Evolutionary conservation across 352 stramenopile species (phyloP), one percentile per base, ranked within the genome.

Genomic region (Pythium folliculosum): DNA sequence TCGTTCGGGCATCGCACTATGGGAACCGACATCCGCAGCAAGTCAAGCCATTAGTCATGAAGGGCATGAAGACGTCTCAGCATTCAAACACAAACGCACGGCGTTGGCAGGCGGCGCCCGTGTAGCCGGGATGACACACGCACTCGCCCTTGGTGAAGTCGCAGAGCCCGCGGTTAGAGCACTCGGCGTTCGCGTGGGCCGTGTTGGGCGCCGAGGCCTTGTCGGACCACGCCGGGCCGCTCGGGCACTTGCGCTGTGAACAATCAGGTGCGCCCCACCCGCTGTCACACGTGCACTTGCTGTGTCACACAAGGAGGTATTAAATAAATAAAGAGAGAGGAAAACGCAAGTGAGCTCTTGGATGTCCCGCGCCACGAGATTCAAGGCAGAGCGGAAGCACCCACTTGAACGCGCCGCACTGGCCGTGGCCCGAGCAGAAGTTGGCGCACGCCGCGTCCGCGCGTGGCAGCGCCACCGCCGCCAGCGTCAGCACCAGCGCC

Each of bases 241-340:
- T 84, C 5, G 89, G 82, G 53, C 88, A 97, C 44, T 82, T 84
- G 17, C 80, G 79, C 50, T 78, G 61, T 3, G 85, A 92, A 57
- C 87, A 95, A 56, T 95, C 87, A 1, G 84, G 81, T 0, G 84
- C 88, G 38, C 82, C 65, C 80, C 81, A 96, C 25, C 76, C 76
- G 2, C 72, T 27, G 47, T 92, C 86, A 59, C 88, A 96, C 5
- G 67, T 88, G 53, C 86, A 96, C 59, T 86, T 71, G 59, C 82
- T 91, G n/a, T 40, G 35, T 40, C 35, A 40, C 37, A 60, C 25
- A 45, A 48, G 13, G 38, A 40, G 27, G 6, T n/a, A n/a, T n/a
- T n/a, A n/a, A n/a, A n/a, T n/a, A n/a, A n/a, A n/a, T n/a, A n/a
- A 8, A 40, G 22, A 56, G 14, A 21, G 0, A 37, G n/a, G 1